Evolutionary conservation across 176 grass and related monocot genomes (phyloP).

Genomic region (Eleusine indica): DNA sequence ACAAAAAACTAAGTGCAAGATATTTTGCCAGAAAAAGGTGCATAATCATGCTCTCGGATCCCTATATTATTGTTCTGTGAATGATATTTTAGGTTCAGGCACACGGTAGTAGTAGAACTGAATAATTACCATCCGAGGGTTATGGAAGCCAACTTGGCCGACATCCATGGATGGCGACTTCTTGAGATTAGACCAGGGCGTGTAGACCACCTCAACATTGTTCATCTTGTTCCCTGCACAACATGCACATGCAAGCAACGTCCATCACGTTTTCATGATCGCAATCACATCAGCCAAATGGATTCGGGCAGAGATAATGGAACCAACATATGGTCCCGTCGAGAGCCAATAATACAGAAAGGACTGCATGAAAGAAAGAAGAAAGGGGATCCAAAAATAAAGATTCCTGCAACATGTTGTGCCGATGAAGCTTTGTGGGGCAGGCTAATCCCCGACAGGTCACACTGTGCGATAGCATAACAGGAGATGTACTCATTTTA

Average conservation of each 20-base stretch:
- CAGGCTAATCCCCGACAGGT: slow-evolving; percentile 26
- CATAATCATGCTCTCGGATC: background rate
- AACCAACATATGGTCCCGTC: slow-evolving; percentile 25
- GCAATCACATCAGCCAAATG: slow-evolving; percentile 27
- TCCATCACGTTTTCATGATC: slow-evolving; percentile 38
- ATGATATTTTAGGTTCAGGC: background rate
- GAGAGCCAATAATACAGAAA: slow-evolving; percentile 47
- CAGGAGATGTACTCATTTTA: background rate
- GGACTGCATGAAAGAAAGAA: slow-evolving; percentile 4
- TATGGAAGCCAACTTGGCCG: slow-evolving; percentile 98
- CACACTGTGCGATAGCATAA: slow-evolving; percentile 8
- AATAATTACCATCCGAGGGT: slow-evolving; percentile 66
- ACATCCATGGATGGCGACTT: slow-evolving; percentile 95
- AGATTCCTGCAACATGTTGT: slow-evolving; percentile 37
- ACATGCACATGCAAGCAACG: slow-evolving; percentile 41
- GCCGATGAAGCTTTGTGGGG: slow-evolving; percentile 36
- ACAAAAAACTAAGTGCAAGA: background rate
- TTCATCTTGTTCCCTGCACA: slow-evolving; percentile 97
- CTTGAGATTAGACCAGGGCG: slow-evolving; percentile 97
- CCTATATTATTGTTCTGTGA: background rate
- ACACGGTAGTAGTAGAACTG: background rate
- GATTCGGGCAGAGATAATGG: slow-evolving; percentile 31
- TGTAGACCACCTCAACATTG: slow-evolving; percentile 87
- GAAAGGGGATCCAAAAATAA: background rate
- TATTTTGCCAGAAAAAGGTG: background rate